phyloP scores from a whole-genome alignment of 1,284 basidiomycete species.

The Cronartium quercuum region DNA sequence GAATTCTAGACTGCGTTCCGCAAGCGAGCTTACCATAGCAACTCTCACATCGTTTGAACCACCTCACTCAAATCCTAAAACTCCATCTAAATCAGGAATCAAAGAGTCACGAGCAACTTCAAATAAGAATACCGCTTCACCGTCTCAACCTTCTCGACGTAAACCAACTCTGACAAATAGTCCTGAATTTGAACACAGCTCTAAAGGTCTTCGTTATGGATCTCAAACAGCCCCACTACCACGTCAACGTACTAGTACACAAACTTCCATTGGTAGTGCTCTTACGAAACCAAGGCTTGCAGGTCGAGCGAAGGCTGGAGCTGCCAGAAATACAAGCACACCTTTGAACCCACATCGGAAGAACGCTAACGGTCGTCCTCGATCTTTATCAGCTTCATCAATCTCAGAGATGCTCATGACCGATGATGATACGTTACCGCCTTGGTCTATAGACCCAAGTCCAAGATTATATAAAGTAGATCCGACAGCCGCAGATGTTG shows the following conservation, averaged over 20 bases:
- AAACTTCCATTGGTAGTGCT: not conserved
- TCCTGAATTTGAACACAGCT: not conserved
- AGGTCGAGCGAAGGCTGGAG: not conserved
- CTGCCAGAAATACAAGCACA: not conserved
- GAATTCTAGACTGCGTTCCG: not conserved
- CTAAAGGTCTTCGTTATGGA: not conserved
- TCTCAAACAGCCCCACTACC: not conserved
- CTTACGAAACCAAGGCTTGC: not conserved
- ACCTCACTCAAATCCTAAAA: not conserved
- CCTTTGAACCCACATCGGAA: not conserved
- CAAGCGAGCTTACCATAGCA: not conserved
- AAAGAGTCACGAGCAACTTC: not conserved
- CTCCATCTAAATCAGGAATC: not conserved
- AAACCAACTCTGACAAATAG: not conserved
- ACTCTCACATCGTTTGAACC: not conserved
- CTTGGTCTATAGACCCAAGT: slow-evolving; percentile 30
- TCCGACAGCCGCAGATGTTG: not conserved
- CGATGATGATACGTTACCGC: not conserved
- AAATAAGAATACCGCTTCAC: not conserved
- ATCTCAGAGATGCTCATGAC: not conserved
- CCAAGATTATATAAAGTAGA: slow-evolving; percentile 27
- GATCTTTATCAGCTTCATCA: slow-evolving; percentile 16
- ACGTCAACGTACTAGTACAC: not conserved
- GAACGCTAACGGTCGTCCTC: not conserved
- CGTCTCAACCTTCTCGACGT: not conserved